phyloP scores from a whole-genome alignment of 2,329 filamentous ascomycete genomes.

The Apiospora koreana region DNA sequence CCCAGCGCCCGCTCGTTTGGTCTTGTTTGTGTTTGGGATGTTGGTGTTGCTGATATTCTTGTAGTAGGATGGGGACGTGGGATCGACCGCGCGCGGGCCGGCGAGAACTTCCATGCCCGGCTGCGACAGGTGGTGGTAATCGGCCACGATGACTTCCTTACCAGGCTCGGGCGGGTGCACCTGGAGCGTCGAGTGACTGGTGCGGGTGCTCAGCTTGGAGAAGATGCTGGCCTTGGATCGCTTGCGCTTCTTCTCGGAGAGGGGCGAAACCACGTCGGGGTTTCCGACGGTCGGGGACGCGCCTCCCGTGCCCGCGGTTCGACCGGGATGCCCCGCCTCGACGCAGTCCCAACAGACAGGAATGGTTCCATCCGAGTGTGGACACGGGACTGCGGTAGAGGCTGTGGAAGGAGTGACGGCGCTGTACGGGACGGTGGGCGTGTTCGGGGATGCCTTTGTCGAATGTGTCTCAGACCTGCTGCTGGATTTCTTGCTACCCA shows the following conservation, averaged over 20 bases:
- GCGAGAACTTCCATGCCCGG: constrained; percentile 8
- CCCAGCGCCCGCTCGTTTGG: background rate
- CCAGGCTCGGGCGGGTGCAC: constrained; percentile 10
- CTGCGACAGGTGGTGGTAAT: constrained; percentile 6
- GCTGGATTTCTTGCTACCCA: background rate
- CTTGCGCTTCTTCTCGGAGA: background rate
- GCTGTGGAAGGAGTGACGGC: background rate
- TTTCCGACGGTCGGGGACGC: background rate
- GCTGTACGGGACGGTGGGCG: background rate
- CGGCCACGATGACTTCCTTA: constrained; percentile 8
- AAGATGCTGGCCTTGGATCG: constrained; percentile 9
- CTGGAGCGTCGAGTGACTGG: background rate
- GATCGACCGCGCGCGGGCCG: background rate
- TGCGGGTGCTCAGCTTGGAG: background rate
- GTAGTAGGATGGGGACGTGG: background rate
- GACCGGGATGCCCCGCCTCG: constrained; percentile 10
- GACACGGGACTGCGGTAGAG: background rate
- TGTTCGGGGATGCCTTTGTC: background rate
- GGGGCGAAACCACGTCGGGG: background rate
- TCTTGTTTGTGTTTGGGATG: background rate
- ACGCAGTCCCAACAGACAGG: constrained; percentile 11
- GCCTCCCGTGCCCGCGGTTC: background rate
- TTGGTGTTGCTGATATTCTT: background rate
- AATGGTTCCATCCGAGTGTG: background rate
- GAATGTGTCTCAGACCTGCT: background rate